phyloP scores from a whole-genome alignment of 1,139 yeast genomes.

The Debaryomyces singareniensis region DNA sequence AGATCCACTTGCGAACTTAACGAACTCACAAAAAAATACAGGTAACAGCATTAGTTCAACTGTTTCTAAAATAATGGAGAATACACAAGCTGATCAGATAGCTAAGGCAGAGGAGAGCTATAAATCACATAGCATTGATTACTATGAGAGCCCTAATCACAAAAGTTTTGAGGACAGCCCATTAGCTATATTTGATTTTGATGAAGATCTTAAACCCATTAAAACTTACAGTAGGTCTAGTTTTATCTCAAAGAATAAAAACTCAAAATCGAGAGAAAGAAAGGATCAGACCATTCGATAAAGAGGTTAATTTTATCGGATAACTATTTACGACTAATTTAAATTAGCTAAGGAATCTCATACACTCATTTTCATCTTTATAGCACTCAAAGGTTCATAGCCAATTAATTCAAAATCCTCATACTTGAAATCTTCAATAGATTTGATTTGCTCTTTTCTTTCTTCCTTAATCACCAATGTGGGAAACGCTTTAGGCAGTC shows the following conservation, averaged over 20 bases:
- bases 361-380: slow-evolving; percentile 81
- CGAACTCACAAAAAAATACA: slow-evolving; percentile 7
- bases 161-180: too few relatives aligned
- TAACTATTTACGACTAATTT: slow-evolving; percentile 1
- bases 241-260: not conserved
- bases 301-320: slow-evolving; percentile 4
- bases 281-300: slow-evolving; percentile 1
- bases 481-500: slow-evolving; percentile 79
- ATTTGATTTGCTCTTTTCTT: slow-evolving; percentile 36
- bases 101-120: not conserved
- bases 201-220: slow-evolving; percentile 8
- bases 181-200: slow-evolving; percentile 26
- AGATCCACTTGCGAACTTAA: slow-evolving; percentile 16
- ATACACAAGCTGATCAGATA: not conserved
- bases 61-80: slow-evolving; percentile 4
- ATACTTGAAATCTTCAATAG: slow-evolving; percentile 79
- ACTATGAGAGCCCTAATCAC: too few relatives aligned
- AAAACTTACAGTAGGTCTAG: slow-evolving; percentile 3
- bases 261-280: not conserved
- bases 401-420: slow-evolving; percentile 81
- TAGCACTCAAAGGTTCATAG: slow-evolving; percentile 76
- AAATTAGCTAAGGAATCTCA: slow-evolving; percentile 11
- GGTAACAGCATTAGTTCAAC: slow-evolving; percentile 5
- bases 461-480: slow-evolving; percentile 62
- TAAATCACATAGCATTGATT: not conserved